Base-by-base conservation (phyloP, 495 filamentous ascomycete species). In the Daldinia caldariorum region DNA sequence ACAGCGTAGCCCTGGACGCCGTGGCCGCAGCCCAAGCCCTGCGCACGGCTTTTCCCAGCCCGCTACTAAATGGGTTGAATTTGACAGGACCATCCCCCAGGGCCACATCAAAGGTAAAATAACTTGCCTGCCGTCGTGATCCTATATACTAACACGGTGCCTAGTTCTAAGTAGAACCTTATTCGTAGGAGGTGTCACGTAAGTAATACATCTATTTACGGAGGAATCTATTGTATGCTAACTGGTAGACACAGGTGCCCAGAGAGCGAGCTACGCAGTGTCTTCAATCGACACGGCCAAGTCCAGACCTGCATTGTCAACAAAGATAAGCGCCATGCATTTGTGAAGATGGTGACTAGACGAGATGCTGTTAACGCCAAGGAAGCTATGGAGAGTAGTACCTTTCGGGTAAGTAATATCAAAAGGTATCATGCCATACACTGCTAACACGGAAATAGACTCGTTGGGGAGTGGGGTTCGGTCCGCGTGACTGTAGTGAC, bases 291-390 rank as follows among this genome's bases (percentile, higher is more conserved):
- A 22, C 97, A 88, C 74, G 95, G 95, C 51, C 79, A 88, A 50
- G 96, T 99, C 1, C 95, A 99, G 74, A 97, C 94, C 10, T 97
- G 94, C 79, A 99, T 99, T 66, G 94, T 97, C 74, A 97, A 98
- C 80, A 89, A 90, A 64, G 96, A 98, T 71, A 98, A 97, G 80
- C 91, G 95, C 22, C 96, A 98, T 80, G 95, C 95, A 12, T 99
- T 99, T 74, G 94, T 99, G 68, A 99, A 99, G 79, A 98, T 99
- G 95, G 86, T 94, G 63, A 92, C 86, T 60, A 93, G 96, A 26
- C 82, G 86, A 32, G 94, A 97, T 76, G 94, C 95, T 10, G 85
- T 97, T 31, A 79, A 76, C 56, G 95, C 95, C 55, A 92, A 95
- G 67, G 88, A 91, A n/a, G 92, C 89, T 45, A 97, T 98, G 94